Percentiles rank a stretch among this genome's conserved stretches.
phyloP scores from a whole-genome alignment of 208 protist species.

The Angomonas desouzai region DNA sequence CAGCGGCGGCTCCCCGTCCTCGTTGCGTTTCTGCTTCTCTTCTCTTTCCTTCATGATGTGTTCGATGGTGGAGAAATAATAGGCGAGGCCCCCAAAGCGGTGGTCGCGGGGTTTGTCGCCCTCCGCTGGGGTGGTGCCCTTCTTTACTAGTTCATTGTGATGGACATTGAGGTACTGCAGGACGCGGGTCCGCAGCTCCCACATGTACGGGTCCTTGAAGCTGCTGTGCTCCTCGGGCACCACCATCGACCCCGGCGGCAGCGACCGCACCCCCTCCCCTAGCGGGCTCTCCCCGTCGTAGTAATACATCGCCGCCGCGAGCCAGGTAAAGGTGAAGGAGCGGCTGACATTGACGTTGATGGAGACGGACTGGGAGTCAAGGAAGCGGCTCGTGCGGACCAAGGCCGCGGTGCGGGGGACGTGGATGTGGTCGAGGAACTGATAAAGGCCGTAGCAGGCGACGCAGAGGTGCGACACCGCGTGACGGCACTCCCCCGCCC shows the following conservation, averaged over 20 bases:
- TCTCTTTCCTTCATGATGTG: too few relatives aligned
- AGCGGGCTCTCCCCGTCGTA: slow-evolving; percentile 25
- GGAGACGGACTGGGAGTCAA: slow-evolving; percentile 62
- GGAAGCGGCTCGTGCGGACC: slow-evolving; percentile 60
- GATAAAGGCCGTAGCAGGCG: slow-evolving; percentile 80
- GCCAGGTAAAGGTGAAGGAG: slow-evolving; percentile 84
- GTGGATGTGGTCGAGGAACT: slow-evolving; percentile 80
- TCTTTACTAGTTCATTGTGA: slow-evolving; percentile 28
- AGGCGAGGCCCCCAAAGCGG: not conserved
- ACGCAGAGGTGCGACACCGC: slow-evolving; percentile 55
- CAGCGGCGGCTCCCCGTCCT: not conserved
- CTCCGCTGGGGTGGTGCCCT: slow-evolving; percentile 6
- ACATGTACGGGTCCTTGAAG: slow-evolving; percentile 90
- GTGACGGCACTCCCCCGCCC: slow-evolving; percentile 22
- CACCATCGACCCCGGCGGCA: slow-evolving; percentile 31
- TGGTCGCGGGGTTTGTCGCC: not conserved
- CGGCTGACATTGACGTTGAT: slow-evolving; percentile 81
- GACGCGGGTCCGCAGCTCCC: slow-evolving; percentile 69
- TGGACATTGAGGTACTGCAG: slow-evolving; percentile 48
- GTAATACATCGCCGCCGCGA: slow-evolving; percentile 65
- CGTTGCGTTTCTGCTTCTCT: not conserved
- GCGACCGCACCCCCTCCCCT: not conserved
- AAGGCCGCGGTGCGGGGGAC: slow-evolving; percentile 54
- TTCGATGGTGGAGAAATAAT: not conserved
- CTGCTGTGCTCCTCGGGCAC: slow-evolving; percentile 78